Conservation (phyloP, 75 land plant genomes). For the Azolla pinnata region DNA sequence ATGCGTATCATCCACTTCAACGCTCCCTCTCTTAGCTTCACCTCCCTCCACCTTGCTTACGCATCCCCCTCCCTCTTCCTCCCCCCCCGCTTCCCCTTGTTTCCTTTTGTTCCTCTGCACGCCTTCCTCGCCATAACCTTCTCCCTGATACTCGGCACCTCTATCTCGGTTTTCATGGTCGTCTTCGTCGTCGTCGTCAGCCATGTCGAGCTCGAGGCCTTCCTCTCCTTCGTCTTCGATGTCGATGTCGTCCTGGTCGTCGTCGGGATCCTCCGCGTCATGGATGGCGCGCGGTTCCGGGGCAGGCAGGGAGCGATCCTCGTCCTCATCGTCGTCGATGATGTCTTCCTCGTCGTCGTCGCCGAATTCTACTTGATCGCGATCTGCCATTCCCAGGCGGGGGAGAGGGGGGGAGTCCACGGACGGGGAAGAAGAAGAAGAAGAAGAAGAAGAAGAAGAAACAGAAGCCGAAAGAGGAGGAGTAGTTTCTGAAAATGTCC, state of each 20-base stretch:
- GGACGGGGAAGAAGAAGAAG: no score
- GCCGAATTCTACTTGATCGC: slow-evolving; percentile 8
- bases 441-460: no score
- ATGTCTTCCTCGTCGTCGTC: slow-evolving; percentile 41
- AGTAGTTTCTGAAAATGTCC: no score
- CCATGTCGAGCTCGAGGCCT: slow-evolving; percentile 27
- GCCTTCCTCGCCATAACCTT: slow-evolving; percentile 7
- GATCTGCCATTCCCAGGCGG: no score
- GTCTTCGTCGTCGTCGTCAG: slow-evolving; percentile 21
- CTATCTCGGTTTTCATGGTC: not conserved
- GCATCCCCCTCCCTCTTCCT: not conserved
- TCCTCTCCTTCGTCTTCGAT: slow-evolving; percentile 24
- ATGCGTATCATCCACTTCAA: slow-evolving; percentile 12
- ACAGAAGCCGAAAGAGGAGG: no score
- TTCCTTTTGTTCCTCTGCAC: not conserved
- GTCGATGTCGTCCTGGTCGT: slow-evolving; percentile 5
- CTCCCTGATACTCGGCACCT: slow-evolving; percentile 15
- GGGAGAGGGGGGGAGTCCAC: no score
- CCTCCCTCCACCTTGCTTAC: not conserved
- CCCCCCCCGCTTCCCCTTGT: not conserved
- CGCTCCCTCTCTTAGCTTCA: not conserved
- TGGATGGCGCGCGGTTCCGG: no score
- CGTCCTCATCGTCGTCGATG: slow-evolving; percentile 29
- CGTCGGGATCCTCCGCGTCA: slow-evolving; percentile 17
- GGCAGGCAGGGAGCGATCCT: no score